Conservation (phyloP, 805 yeast genomes). For the Starmerella asiatica region DNA sequence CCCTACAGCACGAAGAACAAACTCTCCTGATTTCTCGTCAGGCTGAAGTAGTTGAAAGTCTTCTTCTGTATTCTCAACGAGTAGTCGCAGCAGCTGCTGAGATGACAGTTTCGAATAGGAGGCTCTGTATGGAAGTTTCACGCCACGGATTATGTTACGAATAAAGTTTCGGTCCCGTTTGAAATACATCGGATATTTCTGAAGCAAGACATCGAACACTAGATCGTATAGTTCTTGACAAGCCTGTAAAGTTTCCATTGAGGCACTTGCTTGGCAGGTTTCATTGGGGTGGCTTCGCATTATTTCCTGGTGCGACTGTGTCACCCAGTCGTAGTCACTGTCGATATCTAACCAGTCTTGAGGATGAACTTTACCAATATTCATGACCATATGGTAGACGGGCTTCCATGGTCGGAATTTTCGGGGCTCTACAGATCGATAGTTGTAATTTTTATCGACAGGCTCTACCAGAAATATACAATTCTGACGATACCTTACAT, state of each 20-base stretch:
- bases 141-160: slow-evolving; percentile 5
- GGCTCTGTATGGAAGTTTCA: slow-evolving; percentile 7
- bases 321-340: slow-evolving; percentile 38
- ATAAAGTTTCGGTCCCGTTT: slow-evolving; percentile 11
- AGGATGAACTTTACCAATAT: slow-evolving; percentile 36
- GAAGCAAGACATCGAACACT: slow-evolving; percentile 30
- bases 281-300: slow-evolving; percentile 17
- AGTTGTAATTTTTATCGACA: slow-evolving; percentile 4
- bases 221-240: slow-evolving; percentile 39
- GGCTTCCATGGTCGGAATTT: slow-evolving; percentile 45
- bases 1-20: slow-evolving; percentile 41
- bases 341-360: slow-evolving; percentile 52
- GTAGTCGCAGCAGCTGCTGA: slow-evolving; percentile 8
- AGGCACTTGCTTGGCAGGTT: slow-evolving; percentile 6
- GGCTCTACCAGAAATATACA: slow-evolving; percentile 7
- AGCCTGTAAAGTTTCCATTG: slow-evolving; percentile 15
- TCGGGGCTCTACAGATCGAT: slow-evolving; percentile 1
- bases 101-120: slow-evolving; percentile 1
- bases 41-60: slow-evolving; percentile 51
- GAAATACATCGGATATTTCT: slow-evolving; percentile 44
- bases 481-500: background rate
- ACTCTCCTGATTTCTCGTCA: slow-evolving; percentile 24
- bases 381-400: slow-evolving; percentile 52
- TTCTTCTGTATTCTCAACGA: slow-evolving; percentile 38
- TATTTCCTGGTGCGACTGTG: slow-evolving; percentile 30